phyloP scores from a whole-genome alignment of 257 asterid genomes.

The Przewalskia tangutica region DNA sequence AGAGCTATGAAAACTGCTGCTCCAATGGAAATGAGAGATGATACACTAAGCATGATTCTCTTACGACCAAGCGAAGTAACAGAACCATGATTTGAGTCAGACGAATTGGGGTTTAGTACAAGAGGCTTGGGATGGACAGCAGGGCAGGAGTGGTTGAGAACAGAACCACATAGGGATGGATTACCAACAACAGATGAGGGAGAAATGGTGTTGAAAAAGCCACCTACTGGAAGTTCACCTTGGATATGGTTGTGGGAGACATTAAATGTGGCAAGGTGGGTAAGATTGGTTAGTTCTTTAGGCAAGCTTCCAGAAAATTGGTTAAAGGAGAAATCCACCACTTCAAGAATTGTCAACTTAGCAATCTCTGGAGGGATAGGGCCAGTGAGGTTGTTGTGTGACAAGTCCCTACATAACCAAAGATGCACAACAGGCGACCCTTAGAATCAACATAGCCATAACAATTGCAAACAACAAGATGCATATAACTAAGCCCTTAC shows the following conservation, averaged over 20 bases:
- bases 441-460: not conserved
- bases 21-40: slow-evolving; percentile 74
- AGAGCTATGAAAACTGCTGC: slow-evolving; percentile 80
- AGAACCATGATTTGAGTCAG: slow-evolving; percentile 40
- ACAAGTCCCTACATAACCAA: slow-evolving; percentile 41
- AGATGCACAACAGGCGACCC: slow-evolving; percentile 2
- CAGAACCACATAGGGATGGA: slow-evolving; percentile 71
- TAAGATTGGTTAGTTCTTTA: slow-evolving; percentile 52
- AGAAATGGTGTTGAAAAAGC: slow-evolving; percentile 65
- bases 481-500: not conserved
- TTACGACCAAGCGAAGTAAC: slow-evolving; percentile 39
- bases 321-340: slow-evolving; percentile 67
- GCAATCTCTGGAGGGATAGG: slow-evolving; percentile 41
- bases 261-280: slow-evolving; percentile 49
- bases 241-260: slow-evolving; percentile 59
- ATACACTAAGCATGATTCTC: slow-evolving; percentile 58
- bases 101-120: slow-evolving; percentile 73
- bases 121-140: slow-evolving; percentile 82
- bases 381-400: slow-evolving; percentile 60
- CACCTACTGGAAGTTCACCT: slow-evolving; percentile 81
- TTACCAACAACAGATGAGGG: slow-evolving; percentile 57
- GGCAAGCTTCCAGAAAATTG: slow-evolving; percentile 59
- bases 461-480: not conserved
- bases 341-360: slow-evolving; percentile 47
- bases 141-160: slow-evolving; percentile 68